Evolutionary conservation across 352 stramenopile genomes (phyloP).

Genomic region (Globisporangium iwayamae): DNA sequence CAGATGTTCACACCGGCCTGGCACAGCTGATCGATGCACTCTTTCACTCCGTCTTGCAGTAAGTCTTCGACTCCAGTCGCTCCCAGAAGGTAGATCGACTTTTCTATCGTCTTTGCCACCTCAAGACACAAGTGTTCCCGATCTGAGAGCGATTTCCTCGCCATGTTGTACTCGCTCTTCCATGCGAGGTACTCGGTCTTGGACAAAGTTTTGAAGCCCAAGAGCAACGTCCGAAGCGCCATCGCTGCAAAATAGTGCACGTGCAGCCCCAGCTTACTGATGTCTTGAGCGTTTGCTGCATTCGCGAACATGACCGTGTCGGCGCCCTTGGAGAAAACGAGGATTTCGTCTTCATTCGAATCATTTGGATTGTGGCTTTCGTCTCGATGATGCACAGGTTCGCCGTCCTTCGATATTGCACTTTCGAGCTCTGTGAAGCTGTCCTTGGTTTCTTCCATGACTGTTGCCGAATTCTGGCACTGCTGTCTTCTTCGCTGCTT

Average conservation of each 20-base stretch:
- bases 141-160: conserved; percentile 60
- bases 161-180: conserved; percentile 70
- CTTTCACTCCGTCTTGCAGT: conserved; percentile 94
- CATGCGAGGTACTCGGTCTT: conserved; percentile 61
- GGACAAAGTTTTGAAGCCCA: conserved; percentile 72
- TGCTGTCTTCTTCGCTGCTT: conserved; percentile 9
- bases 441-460: conserved; percentile 18
- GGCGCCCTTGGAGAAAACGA: conserved; percentile 86
- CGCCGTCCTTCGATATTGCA: conserved; percentile 18
- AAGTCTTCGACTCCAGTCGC: conserved; percentile 97
- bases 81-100: conserved; percentile 87
- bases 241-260: conserved; percentile 87
- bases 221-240: conserved; percentile 80
- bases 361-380: conserved; percentile 15
- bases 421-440: conserved; percentile 29
- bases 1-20: conserved; percentile 98
- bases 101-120: conserved; percentile 74
- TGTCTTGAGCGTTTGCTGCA: conserved; percentile 60
- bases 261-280: conserved; percentile 72
- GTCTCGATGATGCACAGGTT: background rate
- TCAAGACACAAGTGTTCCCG: conserved; percentile 64
- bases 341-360: conserved; percentile 38
- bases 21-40: conserved; percentile 94
- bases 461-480: background rate
- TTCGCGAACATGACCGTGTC: conserved; percentile 89